Percentiles rank a stretch among this genome's conserved stretches.
phyloP scores from a whole-genome alignment of 768 basidiomycete species.

The Lactarius trivialis region DNA sequence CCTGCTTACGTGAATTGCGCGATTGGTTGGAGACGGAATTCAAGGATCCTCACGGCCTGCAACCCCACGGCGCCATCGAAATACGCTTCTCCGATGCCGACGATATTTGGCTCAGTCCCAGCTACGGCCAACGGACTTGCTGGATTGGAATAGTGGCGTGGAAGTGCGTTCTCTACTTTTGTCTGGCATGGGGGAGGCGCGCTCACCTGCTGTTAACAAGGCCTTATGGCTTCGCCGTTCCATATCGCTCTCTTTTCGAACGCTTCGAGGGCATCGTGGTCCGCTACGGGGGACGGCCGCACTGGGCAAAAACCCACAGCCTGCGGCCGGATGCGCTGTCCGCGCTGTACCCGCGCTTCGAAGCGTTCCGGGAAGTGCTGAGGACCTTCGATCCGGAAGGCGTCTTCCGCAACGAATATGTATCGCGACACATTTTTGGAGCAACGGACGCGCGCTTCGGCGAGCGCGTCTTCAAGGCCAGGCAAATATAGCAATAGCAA shows the following conservation, averaged over 20 bases:
- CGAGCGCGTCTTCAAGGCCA: constrained; percentile 42
- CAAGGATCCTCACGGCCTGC: constrained; percentile 60
- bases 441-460: constrained; percentile 36
- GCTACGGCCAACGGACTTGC: constrained; percentile 67
- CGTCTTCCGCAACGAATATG: constrained; percentile 83
- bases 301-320: constrained; percentile 93
- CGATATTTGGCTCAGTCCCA: constrained; percentile 93
- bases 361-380: constrained; percentile 65
- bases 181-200: background rate
- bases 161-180: constrained; percentile 52
- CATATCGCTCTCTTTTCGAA: constrained; percentile 72
- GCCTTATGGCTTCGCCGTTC: constrained; percentile 78
- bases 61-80: constrained; percentile 91
- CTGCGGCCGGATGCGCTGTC: constrained; percentile 60
- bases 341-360: constrained; percentile 72
- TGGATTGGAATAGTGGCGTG: constrained; percentile 99
- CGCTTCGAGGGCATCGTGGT: constrained; percentile 68
- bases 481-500: constrained; percentile 9
- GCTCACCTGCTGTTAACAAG: constrained; percentile 33
- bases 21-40: constrained; percentile 66
- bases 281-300: constrained; percentile 73
- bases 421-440: constrained; percentile 81
- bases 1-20: constrained; percentile 66
- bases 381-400: constrained; percentile 66
- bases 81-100: constrained; percentile 83